phyloP scores from a whole-genome alignment of 176 grass and related monocot genomes.

The Oryza meridionalis region DNA sequence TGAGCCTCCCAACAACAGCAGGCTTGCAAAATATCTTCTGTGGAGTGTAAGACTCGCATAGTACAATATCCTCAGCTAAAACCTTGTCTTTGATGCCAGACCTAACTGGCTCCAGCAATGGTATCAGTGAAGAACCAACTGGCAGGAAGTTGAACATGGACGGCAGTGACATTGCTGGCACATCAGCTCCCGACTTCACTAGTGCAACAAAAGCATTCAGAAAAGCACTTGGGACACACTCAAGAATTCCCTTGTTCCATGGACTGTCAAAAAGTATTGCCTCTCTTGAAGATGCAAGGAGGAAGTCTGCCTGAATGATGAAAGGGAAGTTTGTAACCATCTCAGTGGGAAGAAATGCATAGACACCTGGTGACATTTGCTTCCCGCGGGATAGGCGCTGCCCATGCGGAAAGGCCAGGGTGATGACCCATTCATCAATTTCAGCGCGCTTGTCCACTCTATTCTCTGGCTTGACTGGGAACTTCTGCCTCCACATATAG shows the following conservation, averaged over 20 bases:
- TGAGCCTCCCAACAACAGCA: constrained; percentile 43
- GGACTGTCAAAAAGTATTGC: constrained; percentile 59
- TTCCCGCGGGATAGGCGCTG: constrained; percentile 53
- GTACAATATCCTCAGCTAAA: constrained; percentile 55
- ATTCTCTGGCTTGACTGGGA: constrained; percentile 59
- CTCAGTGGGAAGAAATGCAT: constrained; percentile 77
- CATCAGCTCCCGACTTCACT: constrained; percentile 51
- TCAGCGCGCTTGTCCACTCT: constrained; percentile 64
- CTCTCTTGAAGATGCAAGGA: constrained; percentile 71
- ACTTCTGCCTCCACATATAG: constrained; percentile 88
- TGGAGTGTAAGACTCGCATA: constrained; percentile 50
- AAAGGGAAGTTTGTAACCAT: constrained; percentile 78
- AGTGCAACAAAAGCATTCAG: constrained; percentile 58
- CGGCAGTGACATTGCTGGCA: constrained; percentile 40
- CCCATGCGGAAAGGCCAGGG: constrained; percentile 57
- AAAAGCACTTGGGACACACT: constrained; percentile 67
- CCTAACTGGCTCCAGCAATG: constrained; percentile 58
- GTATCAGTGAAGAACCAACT: constrained; percentile 36
- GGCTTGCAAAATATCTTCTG: constrained; percentile 80
- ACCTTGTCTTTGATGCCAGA: constrained; percentile 61
- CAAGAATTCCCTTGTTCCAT: constrained; percentile 87
- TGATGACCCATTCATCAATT: constrained; percentile 76
- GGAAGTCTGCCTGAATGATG: constrained; percentile 82
- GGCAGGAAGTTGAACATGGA: constrained; percentile 62
- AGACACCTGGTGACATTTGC: constrained; percentile 42